phyloP scores from a whole-genome alignment of 2,329 filamentous ascomycete genomes.

The Aphanoascus verrucosus region DNA sequence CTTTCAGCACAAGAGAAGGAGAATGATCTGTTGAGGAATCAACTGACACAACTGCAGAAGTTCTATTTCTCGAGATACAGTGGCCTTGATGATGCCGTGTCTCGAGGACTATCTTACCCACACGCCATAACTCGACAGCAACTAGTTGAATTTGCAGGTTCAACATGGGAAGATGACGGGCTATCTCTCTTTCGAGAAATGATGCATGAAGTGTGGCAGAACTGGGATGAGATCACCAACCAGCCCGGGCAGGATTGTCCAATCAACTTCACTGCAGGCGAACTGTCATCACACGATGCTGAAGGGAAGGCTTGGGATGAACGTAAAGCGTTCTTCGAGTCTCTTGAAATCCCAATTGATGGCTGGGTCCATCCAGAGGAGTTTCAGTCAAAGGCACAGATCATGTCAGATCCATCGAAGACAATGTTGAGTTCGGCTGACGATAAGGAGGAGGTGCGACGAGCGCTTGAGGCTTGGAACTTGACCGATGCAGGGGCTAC shows the following conservation, averaged over 20 bases:
- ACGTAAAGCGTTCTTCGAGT: slow-evolving; percentile 14
- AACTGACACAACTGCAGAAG: slow-evolving; percentile 16
- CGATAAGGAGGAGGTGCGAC: slow-evolving; percentile 15
- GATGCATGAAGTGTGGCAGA: slow-evolving; percentile 16
- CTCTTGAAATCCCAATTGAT: slow-evolving; percentile 17
- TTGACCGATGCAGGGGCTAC: slow-evolving; percentile 11
- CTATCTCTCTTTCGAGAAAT: slow-evolving; percentile 17
- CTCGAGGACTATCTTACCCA: slow-evolving; percentile 15
- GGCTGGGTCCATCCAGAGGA: slow-evolving; percentile 19
- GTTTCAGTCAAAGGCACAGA: slow-evolving; percentile 16
- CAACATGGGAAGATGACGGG: slow-evolving; percentile 18
- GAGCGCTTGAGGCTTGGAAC: slow-evolving; percentile 18
- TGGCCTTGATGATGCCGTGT: slow-evolving; percentile 13
- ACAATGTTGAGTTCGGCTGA: slow-evolving; percentile 13
- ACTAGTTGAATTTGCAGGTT: slow-evolving; percentile 17
- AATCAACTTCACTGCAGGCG: slow-evolving; percentile 15
- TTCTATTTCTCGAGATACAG: slow-evolving; percentile 14
- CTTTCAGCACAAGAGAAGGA: slow-evolving; percentile 16
- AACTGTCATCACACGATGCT: slow-evolving; percentile 16
- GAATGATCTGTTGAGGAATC: slow-evolving; percentile 15
- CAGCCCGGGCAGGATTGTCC: slow-evolving; percentile 14
- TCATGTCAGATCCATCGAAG: slow-evolving; percentile 16
- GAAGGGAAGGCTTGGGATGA: slow-evolving; percentile 17
- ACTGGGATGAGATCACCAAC: slow-evolving; percentile 17
- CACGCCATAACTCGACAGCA: slow-evolving; percentile 16